phyloP scores from a whole-genome alignment of 108 stramenopile species.

The Cyclotella kingstonii region DNA sequence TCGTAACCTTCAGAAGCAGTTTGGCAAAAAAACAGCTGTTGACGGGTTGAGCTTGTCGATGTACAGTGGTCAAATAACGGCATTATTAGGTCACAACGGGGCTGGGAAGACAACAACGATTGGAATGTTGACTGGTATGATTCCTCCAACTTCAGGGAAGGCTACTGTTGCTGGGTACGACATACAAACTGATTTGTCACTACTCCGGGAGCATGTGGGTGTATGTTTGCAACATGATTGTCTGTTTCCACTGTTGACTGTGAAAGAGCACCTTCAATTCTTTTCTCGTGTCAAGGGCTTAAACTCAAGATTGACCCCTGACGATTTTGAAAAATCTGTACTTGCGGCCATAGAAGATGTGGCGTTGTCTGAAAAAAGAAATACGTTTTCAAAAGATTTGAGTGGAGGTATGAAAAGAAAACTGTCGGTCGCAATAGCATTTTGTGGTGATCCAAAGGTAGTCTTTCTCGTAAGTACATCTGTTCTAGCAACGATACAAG shows the following conservation, averaged over 20 bases:
- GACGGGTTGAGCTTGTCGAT: constrained; percentile 83
- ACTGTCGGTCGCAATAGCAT: constrained; percentile 85
- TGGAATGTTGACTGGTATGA: constrained; percentile 90
- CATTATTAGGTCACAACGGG: constrained; percentile 93
- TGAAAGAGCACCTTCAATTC: constrained; percentile 86
- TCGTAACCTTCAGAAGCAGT: constrained; percentile 62
- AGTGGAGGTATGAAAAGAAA: constrained; percentile 90
- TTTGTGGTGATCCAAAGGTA: constrained; percentile 79
- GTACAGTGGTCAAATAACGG: constrained; percentile 91
- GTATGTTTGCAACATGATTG: constrained; percentile 94
- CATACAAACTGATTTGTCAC: constrained; percentile 59
- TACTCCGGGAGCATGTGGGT: constrained; percentile 75
- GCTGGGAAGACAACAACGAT: constrained; percentile 78
- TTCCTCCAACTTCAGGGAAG: constrained; percentile 83
- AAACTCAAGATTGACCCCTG: constrained; percentile 44
- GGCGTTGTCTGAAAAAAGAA: constrained; percentile 68
- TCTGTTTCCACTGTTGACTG: constrained; percentile 84
- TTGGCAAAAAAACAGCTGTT: constrained; percentile 93
- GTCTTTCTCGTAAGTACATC: constrained; percentile 40
- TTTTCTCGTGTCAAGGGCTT: constrained; percentile 82
- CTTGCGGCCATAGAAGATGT: constrained; percentile 71
- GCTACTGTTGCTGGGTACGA: constrained; percentile 81
- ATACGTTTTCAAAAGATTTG: constrained; percentile 73
- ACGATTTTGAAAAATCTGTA: constrained; percentile 60
- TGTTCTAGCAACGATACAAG: no score